Base-by-base conservation (phyloP, 2,329 filamentous ascomycete species). In the Orbilia javanica region DNA sequence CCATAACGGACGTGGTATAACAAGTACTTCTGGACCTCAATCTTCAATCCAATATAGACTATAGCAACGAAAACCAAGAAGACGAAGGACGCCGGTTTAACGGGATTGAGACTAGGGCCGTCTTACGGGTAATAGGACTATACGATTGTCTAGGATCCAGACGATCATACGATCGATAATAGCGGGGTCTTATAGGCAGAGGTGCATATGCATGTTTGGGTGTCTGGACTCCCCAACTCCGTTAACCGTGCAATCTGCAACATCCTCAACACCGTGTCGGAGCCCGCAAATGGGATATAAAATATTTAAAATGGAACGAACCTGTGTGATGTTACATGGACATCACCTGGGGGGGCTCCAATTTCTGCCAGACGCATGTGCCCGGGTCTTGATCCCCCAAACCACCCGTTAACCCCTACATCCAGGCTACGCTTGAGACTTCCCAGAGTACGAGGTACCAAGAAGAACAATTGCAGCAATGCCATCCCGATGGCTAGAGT, bases 401-500 rank as follows among this genome's bases (percentile, higher is more conserved):
- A n/a, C n/a, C n/a, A n/a, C n/a, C n/a, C n/a, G n/a, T n/a, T n/a
- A n/a, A 36, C 52, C 13, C n/a, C 29, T 36, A n/a, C 27, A 36
- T 10, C 42, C 18, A 44, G 3, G 6, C 42, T 20, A 20, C n/a
- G 4, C 18, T 44, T 10, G 8, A 44, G 11, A 15, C 15, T 20
- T n/a, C 2, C 13, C 15, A 42, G 3, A 18, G 15, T 44, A 36
- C 31, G 3, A n/a, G n/a, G n/a, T 18, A 20, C 52, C 15, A 18
- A 67, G 10, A 27, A 55, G 3, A 42, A 42, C n/a, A n/a, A n/a
- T n/a, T n/a, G 42, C 8, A 60, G 42, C 29, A 18, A 64, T 69
- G 64, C 13, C 55, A 27, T 5, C 34, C 46, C 64, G 55, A 15
- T 70, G 64, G 72, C 60, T 69, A 20, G 48, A 65, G 64, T 27